Evolutionary conservation across 352 stramenopile species (phyloP).

Genomic region (Globisporangium ultimum): DNA sequence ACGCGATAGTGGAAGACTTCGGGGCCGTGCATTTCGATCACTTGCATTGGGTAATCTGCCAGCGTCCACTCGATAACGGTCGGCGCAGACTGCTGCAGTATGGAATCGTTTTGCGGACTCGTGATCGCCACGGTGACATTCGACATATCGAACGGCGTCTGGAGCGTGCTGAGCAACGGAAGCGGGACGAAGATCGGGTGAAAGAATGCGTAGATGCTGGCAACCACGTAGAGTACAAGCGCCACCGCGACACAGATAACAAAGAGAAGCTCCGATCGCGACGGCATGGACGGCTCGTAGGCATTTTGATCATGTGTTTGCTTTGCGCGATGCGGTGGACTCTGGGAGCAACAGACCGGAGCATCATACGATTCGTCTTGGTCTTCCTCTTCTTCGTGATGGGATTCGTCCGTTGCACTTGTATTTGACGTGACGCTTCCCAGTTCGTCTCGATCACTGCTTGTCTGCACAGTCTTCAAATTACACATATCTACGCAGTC

Average conservation of each 20-base stretch:
- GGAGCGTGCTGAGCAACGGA: constrained; percentile 28
- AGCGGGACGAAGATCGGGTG: constrained; percentile 34
- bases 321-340: too few relatives aligned
- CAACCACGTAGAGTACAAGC: constrained; percentile 37
- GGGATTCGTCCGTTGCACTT: neutral
- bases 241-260: constrained; percentile 22
- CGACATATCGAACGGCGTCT: constrained; percentile 39
- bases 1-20: constrained; percentile 47
- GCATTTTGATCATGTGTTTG: neutral
- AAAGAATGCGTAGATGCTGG: constrained; percentile 39
- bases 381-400: neutral
- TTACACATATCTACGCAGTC: neutral
- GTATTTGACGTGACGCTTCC: neutral
- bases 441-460: neutral
- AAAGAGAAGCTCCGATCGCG: constrained; percentile 18
- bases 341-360: too few relatives aligned
- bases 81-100: constrained; percentile 16
- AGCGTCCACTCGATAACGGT: constrained; percentile 39
- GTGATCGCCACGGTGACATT: constrained; percentile 37
- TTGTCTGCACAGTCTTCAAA: neutral
- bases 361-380: too few relatives aligned
- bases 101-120: constrained; percentile 20
- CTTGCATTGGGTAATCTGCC: constrained; percentile 29
- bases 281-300: neutral
- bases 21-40: constrained; percentile 30